Percentiles rank a stretch among this genome's conserved stretches.
These are phyloP conservation scores for Oryza glumipatula DNA, from an alignment of 176 grass and related monocot species.

Conservation along the genomic window DNA sequence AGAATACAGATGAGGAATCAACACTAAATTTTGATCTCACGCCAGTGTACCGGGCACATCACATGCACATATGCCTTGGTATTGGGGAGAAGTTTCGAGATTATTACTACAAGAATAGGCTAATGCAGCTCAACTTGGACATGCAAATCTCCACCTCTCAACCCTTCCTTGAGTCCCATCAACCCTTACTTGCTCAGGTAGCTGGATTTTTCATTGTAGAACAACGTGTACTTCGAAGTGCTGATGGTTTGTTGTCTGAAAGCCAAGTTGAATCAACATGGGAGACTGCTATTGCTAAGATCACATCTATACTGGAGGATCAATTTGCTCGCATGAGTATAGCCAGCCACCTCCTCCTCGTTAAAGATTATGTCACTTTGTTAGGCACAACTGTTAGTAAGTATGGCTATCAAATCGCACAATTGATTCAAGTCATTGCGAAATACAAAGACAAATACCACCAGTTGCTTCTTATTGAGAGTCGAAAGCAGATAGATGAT, in stretches of 20 bases:
- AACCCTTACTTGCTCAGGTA: conserved; percentile 78
- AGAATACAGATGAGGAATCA: conserved; percentile 45
- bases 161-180: conserved; percentile 86
- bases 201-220: conserved; percentile 87
- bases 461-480: conserved; percentile 74
- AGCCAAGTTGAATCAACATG: conserved; percentile 75
- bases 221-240: conserved; percentile 63
- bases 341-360: conserved; percentile 79
- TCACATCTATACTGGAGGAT: conserved; percentile 69
- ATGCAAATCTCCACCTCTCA: conserved; percentile 83
- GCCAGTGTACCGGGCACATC: conserved; percentile 76
- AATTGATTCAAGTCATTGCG: conserved; percentile 68
- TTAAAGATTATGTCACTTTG: conserved; percentile 94
- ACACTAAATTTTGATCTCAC: conserved; percentile 76
- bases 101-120: conserved; percentile 84
- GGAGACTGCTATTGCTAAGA: conserved; percentile 80
- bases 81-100: conserved; percentile 85
- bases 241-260: conserved; percentile 60
- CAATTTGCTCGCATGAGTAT: conserved; percentile 72
- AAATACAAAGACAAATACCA: conserved; percentile 90
- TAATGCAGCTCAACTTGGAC: conserved; percentile 92
- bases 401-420: conserved; percentile 61
- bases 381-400: conserved; percentile 63
- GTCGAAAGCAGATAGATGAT: conserved; percentile 73
- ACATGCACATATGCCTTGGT: conserved; percentile 70